Base-by-base conservation (phyloP, 768 basidiomycete species). In the Leccinum truebloodii region DNA sequence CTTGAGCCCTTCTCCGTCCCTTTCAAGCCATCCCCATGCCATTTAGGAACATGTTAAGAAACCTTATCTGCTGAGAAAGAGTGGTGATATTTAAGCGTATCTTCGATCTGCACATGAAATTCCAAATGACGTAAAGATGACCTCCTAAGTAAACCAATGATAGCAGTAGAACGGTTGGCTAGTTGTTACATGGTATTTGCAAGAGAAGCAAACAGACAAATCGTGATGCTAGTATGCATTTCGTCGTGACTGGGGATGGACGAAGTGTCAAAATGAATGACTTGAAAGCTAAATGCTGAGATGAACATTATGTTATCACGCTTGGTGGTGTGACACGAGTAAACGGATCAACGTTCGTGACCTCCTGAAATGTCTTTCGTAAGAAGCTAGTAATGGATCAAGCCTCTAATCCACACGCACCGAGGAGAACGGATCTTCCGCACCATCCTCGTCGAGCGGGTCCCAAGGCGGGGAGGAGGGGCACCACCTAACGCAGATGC, bases 371-470 rank as follows among this genome's bases (percentile, higher is more conserved):
- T 34, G 6, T 4, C 54, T 22, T 26, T 0, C 4, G 24, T 66
- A 46, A 67, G 60, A 58, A 52, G 8, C 24, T 46, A 20, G n/a
- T 12, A 46, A 20, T 46, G 10, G 44, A 46, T 20, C 20, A 20
- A 46, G 10, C 20, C 20, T 20, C 10, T 46, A 20, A 46, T 46
- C 20, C 14, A 58, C 18, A 54, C 68, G 53, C 24, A 69, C 68
- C 9, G 54, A 35, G 37, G 63, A 66, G 5, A 69, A 55, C 2
- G 32, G 59, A 51, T 71, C 72, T 37, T 72, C 65, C 2, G 6
- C 55, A 8, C 70, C 70, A 2, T 73, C 70, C 30, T 65, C 65
- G 12, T 72, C 66, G 14, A 72, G 65, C 1, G 70, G 70, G 3
- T 68, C 64, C 71, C 72, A 73, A 18, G 71, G 72, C 3, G 61